phyloP scores from a whole-genome alignment of 208 protist genomes.

The Crithidia expoeki region DNA sequence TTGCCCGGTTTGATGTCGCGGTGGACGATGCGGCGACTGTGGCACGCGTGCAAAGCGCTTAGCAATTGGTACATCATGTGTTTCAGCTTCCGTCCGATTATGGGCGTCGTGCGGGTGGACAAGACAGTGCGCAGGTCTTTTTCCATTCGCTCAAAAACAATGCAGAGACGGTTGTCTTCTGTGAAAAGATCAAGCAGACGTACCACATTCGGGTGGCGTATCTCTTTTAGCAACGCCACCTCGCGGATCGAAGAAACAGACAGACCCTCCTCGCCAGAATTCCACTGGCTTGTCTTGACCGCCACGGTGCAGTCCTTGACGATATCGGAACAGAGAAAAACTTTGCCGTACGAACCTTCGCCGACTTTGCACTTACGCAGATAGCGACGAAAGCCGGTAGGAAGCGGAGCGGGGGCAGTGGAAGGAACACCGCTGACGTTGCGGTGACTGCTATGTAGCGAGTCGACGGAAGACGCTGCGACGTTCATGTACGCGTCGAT shows the following conservation, averaged over 20 bases:
- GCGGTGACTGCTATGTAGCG: constrained; percentile 16
- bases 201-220: constrained; percentile 92
- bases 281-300: constrained; percentile 82
- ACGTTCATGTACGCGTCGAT: constrained; percentile 13
- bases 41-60: constrained; percentile 81
- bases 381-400: constrained; percentile 66
- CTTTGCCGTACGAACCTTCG: constrained; percentile 97
- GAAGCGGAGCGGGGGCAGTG: background rate
- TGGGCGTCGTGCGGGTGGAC: constrained; percentile 68
- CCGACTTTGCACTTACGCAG: constrained; percentile 94
- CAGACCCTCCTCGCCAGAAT: constrained; percentile 87
- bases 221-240: constrained; percentile 91
- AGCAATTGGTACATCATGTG: constrained; percentile 84
- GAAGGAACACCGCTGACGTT: background rate
- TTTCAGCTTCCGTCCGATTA: constrained; percentile 67
- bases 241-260: constrained; percentile 92
- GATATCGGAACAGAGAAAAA: constrained; percentile 94
- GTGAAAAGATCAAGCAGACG: constrained; percentile 95
- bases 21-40: constrained; percentile 88
- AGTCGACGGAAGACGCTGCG: background rate
- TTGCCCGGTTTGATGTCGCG: constrained; percentile 93
- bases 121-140: constrained; percentile 96
- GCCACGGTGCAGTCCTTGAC: constrained; percentile 72
- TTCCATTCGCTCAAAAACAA: constrained; percentile 98
- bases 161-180: constrained; percentile 90